Percentiles rank a stretch among this genome's conserved stretches.
Evolutionary conservation across 169 alveolate species (phyloP).

Genomic region (Theileria parva): DNA sequence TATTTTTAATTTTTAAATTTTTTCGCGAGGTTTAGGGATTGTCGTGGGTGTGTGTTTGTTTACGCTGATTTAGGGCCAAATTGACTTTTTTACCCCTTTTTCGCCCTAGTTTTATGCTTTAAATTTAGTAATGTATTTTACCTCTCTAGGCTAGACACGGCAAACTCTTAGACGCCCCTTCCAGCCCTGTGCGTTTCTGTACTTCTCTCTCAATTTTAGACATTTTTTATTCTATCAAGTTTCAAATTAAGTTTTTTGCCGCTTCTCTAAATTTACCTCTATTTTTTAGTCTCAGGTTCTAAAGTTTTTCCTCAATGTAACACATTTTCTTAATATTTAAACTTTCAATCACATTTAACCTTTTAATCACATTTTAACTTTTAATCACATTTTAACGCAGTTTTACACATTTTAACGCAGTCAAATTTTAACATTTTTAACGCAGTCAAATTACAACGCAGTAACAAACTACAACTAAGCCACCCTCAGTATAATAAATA

Average conservation of each 20-base stretch:
- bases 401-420: neutral
- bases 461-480: neutral
- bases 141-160: neutral
- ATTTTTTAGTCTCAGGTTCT: neutral
- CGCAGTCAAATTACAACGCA: neutral
- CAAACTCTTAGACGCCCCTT: neutral
- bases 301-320: neutral
- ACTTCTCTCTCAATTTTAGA: neutral
- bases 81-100: neutral
- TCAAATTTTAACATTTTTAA: too few relatives aligned
- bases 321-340: too few relatives aligned
- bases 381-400: neutral
- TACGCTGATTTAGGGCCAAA: neutral
- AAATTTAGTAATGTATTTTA: neutral
- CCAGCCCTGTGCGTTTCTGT: neutral
- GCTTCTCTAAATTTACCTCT: neutral
- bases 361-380: too few relatives aligned
- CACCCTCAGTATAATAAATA: too few relatives aligned
- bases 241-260: neutral
- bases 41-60: neutral
- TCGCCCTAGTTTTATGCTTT: neutral
- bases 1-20: slow-evolving; percentile 5
- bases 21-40: neutral
- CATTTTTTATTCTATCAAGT: too few relatives aligned
- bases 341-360: too few relatives aligned